These are phyloP conservation scores for Daldinia childiae DNA, from an alignment of 495 filamentous ascomycete genomes.

Conservation along the genomic window DNA sequence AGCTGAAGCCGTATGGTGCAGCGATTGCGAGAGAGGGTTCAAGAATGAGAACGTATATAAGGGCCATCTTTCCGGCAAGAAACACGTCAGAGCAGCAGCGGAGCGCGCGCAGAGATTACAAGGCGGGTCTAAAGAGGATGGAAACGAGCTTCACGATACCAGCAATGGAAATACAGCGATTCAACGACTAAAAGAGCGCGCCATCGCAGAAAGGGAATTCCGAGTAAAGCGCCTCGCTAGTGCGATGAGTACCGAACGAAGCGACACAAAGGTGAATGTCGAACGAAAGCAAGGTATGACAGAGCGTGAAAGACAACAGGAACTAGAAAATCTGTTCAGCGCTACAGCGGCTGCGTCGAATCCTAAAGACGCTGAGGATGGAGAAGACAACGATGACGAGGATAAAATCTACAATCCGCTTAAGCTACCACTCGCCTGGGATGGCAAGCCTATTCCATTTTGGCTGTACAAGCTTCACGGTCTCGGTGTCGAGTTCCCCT, in stretches of 20 bases:
- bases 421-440: slow-evolving; percentile 95
- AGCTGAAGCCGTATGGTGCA: slow-evolving; percentile 82
- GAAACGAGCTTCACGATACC: slow-evolving; percentile 41
- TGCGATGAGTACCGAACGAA: slow-evolving; percentile 78
- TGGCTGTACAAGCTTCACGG: slow-evolving; percentile 99
- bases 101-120: slow-evolving; percentile 54
- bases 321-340: slow-evolving; percentile 85
- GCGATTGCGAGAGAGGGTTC: slow-evolving; percentile 92
- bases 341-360: slow-evolving; percentile 55
- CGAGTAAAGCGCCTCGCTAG: slow-evolving; percentile 78
- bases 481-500: slow-evolving; percentile 91
- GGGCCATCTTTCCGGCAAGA: slow-evolving; percentile 86
- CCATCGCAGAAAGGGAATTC: slow-evolving; percentile 88
- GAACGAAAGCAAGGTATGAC: slow-evolving; percentile 97
- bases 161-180: slow-evolving; percentile 50
- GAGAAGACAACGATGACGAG: slow-evolving; percentile 72
- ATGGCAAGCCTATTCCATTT: slow-evolving; percentile 97
- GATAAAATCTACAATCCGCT: slow-evolving; percentile 96
- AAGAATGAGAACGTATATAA: slow-evolving; percentile 95
- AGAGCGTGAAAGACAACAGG: slow-evolving; percentile 89
- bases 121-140: slow-evolving; percentile 32
- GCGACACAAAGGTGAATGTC: slow-evolving; percentile 89
- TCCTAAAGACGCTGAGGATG: slow-evolving; percentile 60
- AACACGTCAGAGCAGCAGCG: slow-evolving; percentile 85
- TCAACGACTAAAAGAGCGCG: slow-evolving; percentile 81